These are phyloP conservation scores for Phytophthora palmivora DNA, from an alignment of 352 stramenopile genomes.

Conservation along the genomic window DNA sequence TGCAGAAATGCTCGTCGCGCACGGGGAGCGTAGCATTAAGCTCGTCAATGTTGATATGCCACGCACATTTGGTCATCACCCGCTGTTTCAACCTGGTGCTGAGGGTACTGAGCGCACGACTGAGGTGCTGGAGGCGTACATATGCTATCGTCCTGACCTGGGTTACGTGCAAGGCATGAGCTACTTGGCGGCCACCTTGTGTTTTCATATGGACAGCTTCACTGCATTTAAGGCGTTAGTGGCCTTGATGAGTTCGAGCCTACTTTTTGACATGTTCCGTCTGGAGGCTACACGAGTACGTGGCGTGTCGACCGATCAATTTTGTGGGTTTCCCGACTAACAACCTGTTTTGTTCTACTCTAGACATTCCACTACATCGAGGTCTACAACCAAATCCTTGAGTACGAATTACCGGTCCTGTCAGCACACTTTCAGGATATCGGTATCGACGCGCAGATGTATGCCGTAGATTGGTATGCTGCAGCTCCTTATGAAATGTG, in stretches of 20 bases:
- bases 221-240: conserved; percentile 87
- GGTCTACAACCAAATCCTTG: conserved; percentile 81
- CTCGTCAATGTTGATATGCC: conserved; percentile 88
- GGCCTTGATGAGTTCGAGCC: conserved; percentile 80
- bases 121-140: conserved; percentile 87
- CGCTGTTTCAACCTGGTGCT: conserved; percentile 76
- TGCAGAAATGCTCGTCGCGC: conserved; percentile 82
- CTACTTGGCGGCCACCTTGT: conserved; percentile 84
- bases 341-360: conserved; percentile 7
- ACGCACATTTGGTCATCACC: conserved; percentile 84
- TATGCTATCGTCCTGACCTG: conserved; percentile 86
- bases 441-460: conserved; percentile 89
- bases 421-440: conserved; percentile 69
- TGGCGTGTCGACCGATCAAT: conserved; percentile 4
- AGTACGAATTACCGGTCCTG: conserved; percentile 76
- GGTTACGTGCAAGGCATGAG: conserved; percentile 91
- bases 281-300: conserved; percentile 79
- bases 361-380: conserved; percentile 87
- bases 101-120: conserved; percentile 78
- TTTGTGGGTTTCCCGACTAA: not conserved
- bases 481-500: not conserved
- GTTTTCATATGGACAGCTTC: conserved; percentile 91
- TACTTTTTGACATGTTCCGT: conserved; percentile 91
- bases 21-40: conserved; percentile 84
- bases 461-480: conserved; percentile 84